Percentiles rank a stretch among this genome's conserved stretches.
phyloP scores from a whole-genome alignment of 1,284 basidiomycete genomes.

The Cryptococcus floricola region DNA sequence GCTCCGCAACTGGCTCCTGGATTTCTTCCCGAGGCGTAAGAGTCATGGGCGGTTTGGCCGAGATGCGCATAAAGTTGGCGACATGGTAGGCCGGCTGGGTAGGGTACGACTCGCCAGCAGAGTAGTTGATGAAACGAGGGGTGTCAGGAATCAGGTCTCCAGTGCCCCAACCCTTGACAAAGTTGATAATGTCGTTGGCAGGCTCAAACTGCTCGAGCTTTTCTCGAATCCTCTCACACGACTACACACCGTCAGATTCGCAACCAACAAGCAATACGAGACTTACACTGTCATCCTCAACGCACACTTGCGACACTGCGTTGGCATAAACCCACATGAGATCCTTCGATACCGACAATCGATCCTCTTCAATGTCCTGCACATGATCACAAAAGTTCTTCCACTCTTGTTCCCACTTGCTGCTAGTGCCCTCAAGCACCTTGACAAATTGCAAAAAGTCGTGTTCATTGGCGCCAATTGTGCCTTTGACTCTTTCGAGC shows the following conservation, averaged over 20 bases:
- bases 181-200: conserved; percentile 75
- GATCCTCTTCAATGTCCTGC: conserved; percentile 93
- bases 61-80: conserved; percentile 44
- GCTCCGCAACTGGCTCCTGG: conserved; percentile 9
- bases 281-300: conserved; percentile 89
- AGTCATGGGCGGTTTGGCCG: conserved; percentile 26
- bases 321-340: conserved; percentile 97
- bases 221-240: conserved; percentile 80
- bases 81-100: conserved; percentile 39
- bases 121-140: conserved; percentile 69
- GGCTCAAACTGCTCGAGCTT: conserved; percentile 77
- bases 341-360: conserved; percentile 89
- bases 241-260: conserved; percentile 53
- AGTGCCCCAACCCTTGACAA: conserved; percentile 78
- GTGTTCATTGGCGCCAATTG: conserved; percentile 80
- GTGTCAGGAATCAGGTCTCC: conserved; percentile 79
- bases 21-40: conserved; percentile 3
- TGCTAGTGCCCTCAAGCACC: conserved; percentile 72
- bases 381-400: conserved; percentile 87
- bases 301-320: conserved; percentile 89
- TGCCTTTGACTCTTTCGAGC: conserved; percentile 83
- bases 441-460: conserved; percentile 87
- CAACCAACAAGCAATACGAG: background rate
- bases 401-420: conserved; percentile 92
- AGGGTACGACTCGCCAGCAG: conserved; percentile 46